These are phyloP conservation scores for Lophiostoma macrostomum DNA, from an alignment of 495 filamentous ascomycete species.

Conservation along the genomic window DNA sequence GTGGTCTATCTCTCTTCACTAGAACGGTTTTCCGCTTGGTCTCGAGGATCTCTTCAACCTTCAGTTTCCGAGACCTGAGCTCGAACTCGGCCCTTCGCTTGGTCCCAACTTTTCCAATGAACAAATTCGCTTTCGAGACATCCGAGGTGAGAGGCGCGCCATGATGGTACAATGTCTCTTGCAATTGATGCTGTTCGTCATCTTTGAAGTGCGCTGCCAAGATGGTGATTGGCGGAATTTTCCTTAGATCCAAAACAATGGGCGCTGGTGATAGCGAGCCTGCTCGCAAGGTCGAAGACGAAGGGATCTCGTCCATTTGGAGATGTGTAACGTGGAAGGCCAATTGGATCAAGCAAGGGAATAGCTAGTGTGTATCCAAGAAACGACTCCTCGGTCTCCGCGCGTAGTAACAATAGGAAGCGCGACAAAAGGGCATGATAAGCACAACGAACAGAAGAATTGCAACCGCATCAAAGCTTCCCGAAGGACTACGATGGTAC, in stretches of 20 bases:
- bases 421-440: not conserved
- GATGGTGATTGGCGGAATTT: conserved; percentile 70
- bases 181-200: conserved; percentile 58
- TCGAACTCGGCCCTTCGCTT: conserved; percentile 73
- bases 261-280: not conserved
- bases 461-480: too few species aligned
- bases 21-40: conserved; percentile 1
- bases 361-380: conserved; percentile 17
- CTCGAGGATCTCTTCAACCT: conserved; percentile 52
- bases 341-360: conserved; percentile 22
- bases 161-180: conserved; percentile 56
- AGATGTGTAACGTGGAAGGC: conserved; percentile 11
- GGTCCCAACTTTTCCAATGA: conserved; percentile 69
- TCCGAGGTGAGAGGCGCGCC: conserved; percentile 66
- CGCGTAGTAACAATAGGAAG: conserved; percentile 3
- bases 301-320: conserved; percentile 18
- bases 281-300: conserved; percentile 17
- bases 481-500: too few species aligned
- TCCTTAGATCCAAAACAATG: conserved; percentile 35
- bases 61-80: conserved; percentile 62
- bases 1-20: conserved; percentile 17
- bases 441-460: not conserved
- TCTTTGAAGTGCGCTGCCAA: conserved; percentile 65
- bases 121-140: conserved; percentile 64
- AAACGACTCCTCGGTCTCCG: conserved; percentile 10